Evolutionary conservation across 2,329 filamentous ascomycete species (phyloP).

Genomic region (Lasiodiplodia hormozganensis): DNA sequence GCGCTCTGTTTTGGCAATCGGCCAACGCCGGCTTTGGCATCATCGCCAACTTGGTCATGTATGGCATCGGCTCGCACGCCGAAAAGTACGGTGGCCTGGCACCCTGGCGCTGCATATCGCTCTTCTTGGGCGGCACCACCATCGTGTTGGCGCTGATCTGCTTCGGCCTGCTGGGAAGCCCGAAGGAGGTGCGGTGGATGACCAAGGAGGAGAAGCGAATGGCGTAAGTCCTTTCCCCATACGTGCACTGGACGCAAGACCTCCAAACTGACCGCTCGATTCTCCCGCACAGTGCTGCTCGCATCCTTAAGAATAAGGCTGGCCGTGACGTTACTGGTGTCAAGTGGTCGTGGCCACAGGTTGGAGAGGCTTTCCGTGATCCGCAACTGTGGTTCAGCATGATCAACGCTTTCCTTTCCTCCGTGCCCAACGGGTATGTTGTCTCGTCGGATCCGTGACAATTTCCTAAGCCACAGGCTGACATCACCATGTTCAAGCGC

Average conservation of each 20-base stretch:
- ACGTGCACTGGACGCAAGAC: too few species aligned
- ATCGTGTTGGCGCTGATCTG: slow-evolving; percentile 33
- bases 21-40: slow-evolving; percentile 46
- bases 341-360: slow-evolving; percentile 28
- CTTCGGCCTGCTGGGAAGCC: slow-evolving; percentile 36
- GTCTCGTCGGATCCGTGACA: neutral
- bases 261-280: neutral
- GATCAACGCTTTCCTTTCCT: slow-evolving; percentile 29
- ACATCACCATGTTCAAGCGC: neutral
- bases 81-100: slow-evolving; percentile 26
- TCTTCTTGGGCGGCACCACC: slow-evolving; percentile 31
- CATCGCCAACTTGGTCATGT: slow-evolving; percentile 27
- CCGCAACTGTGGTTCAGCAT: slow-evolving; percentile 29
- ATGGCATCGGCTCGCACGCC: slow-evolving; percentile 27
- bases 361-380: slow-evolving; percentile 25
- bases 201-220: slow-evolving; percentile 29
- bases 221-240: slow-evolving; percentile 9
- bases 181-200: slow-evolving; percentile 37
- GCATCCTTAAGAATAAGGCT: slow-evolving; percentile 24
- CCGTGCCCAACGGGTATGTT: slow-evolving; percentile 26
- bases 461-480: neutral
- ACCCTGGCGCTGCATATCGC: slow-evolving; percentile 26
- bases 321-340: slow-evolving; percentile 27
- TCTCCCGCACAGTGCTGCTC: slow-evolving; percentile 22
- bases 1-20: slow-evolving; percentile 46